phyloP scores from a whole-genome alignment of 371 early-diverging fungal genomes.

The Mucor circinelloides region DNA sequence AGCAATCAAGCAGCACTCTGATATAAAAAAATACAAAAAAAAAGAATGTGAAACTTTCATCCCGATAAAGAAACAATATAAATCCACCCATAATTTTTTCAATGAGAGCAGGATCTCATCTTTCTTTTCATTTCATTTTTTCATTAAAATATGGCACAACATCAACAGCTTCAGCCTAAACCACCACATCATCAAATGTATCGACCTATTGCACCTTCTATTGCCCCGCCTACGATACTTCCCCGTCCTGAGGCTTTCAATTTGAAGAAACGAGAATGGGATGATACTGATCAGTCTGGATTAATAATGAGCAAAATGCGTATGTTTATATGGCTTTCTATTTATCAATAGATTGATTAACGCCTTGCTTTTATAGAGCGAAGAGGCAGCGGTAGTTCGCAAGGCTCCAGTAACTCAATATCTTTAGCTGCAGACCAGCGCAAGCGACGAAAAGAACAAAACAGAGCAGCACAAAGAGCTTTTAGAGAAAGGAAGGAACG shows the following conservation, averaged over 20 bases:
- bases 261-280: conserved; percentile 21
- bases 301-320: neutral
- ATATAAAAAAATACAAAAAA: neutral
- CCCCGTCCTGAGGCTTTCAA: conserved; percentile 14
- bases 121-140: neutral
- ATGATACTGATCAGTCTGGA: neutral
- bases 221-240: conserved; percentile 9
- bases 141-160: neutral
- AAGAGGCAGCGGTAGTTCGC: conserved; percentile 10
- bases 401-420: neutral
- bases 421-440: conserved; percentile 30
- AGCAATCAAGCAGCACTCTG: neutral
- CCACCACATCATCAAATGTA: neutral
- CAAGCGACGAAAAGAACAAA: conserved; percentile 76
- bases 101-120: neutral
- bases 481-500: conserved; percentile 77
- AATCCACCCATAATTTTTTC: neutral
- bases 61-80: neutral
- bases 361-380: neutral
- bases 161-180: neutral
- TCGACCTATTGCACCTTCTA: conserved; percentile 28
- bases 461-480: conserved; percentile 78
- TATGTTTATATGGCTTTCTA: neutral
- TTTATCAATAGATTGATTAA: neutral
- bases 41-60: neutral